phyloP scores from a whole-genome alignment of 345 rosid species.

The Aethionema arabicum region DNA sequence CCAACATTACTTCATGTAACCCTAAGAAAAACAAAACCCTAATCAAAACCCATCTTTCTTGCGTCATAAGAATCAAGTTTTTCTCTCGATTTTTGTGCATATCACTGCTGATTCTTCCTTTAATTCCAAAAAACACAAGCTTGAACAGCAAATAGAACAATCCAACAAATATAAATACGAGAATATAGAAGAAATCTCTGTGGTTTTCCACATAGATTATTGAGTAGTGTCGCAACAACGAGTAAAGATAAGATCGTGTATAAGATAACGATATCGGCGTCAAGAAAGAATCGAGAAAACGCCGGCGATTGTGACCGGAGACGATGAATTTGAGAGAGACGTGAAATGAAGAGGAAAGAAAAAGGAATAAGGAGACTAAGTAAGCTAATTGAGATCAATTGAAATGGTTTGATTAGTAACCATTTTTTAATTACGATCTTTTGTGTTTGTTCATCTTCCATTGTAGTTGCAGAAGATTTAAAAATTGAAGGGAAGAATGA shows the following conservation, averaged over 20 bases:
- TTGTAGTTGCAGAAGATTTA: slow-evolving; percentile 9
- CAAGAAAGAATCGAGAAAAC: slow-evolving; percentile 14
- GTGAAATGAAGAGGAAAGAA: slow-evolving; percentile 61
- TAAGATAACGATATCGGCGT: slow-evolving; percentile 34
- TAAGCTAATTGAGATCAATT: slow-evolving; percentile 47
- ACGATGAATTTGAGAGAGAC: slow-evolving; percentile 37
- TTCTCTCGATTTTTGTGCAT: slow-evolving; percentile 15
- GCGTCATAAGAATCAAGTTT: slow-evolving; percentile 22
- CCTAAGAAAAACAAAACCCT: slow-evolving; percentile 66
- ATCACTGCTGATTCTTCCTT: slow-evolving; percentile 39
- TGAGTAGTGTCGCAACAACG: slow-evolving; percentile 48
- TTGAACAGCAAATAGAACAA: slow-evolving; percentile 51
- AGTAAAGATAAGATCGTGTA: slow-evolving; percentile 46
- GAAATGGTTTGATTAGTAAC: slow-evolving; percentile 38
- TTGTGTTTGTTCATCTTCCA: slow-evolving; percentile 31
- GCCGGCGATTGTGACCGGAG: slow-evolving; percentile 21
- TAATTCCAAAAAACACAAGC: slow-evolving; percentile 57
- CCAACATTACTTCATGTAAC: slow-evolving; percentile 58
- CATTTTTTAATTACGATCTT: slow-evolving; percentile 26
- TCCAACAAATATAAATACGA: slow-evolving; percentile 50
- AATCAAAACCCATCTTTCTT: slow-evolving; percentile 46
- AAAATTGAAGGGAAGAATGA: not conserved
- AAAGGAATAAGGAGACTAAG: slow-evolving; percentile 66
- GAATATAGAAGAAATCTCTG: slow-evolving; percentile 34
- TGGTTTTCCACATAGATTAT: slow-evolving; percentile 55